A percentile compares a stretch with the other conserved stretches of the same genome.
These are phyloP conservation scores for Malassezia nana DNA, from an alignment of 1,284 basidiomycete species.

Conservation along the genomic window DNA sequence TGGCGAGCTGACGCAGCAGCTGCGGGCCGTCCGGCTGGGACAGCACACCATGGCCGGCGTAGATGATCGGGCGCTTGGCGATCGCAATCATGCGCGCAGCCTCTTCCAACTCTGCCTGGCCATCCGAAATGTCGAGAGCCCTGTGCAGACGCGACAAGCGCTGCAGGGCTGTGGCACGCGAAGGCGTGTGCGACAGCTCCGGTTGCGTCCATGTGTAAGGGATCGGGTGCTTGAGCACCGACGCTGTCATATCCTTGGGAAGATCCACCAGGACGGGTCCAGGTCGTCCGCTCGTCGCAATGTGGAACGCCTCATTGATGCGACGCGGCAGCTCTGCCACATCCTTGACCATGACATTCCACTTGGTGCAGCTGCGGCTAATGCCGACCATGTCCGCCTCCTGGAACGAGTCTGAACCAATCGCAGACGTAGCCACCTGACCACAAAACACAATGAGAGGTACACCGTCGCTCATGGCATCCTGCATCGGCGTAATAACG, in stretches of 20 bases:
- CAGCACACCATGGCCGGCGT: conserved; percentile 85
- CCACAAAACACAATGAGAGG: conserved; percentile 92
- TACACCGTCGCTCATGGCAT: conserved; percentile 86
- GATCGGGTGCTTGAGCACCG: conserved; percentile 73
- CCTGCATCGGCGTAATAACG: conserved; percentile 94
- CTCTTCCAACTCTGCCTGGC: conserved; percentile 60
- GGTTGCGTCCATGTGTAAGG: conserved; percentile 81
- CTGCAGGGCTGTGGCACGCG: conserved; percentile 32
- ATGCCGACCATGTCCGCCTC: conserved; percentile 96
- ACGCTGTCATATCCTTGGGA: conserved; percentile 93
- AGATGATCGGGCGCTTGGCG: conserved; percentile 82
- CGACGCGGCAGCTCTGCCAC: conserved; percentile 84
- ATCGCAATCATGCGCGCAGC: conserved; percentile 85
- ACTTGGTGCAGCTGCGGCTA: conserved; percentile 91
- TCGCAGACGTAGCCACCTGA: conserved; percentile 94
- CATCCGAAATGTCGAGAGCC: neutral
- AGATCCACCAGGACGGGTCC: conserved; percentile 95
- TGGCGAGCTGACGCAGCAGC: conserved; percentile 68
- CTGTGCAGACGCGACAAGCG: conserved; percentile 4
- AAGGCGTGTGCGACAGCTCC: conserved; percentile 53
- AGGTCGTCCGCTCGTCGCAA: conserved; percentile 88
- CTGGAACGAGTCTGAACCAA: conserved; percentile 95
- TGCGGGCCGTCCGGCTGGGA: conserved; percentile 71
- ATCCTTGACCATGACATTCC: conserved; percentile 99
- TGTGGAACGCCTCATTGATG: conserved; percentile 99